Conservation (phyloP, 805 yeast genomes). For the Kuraishia floccosa region DNA sequence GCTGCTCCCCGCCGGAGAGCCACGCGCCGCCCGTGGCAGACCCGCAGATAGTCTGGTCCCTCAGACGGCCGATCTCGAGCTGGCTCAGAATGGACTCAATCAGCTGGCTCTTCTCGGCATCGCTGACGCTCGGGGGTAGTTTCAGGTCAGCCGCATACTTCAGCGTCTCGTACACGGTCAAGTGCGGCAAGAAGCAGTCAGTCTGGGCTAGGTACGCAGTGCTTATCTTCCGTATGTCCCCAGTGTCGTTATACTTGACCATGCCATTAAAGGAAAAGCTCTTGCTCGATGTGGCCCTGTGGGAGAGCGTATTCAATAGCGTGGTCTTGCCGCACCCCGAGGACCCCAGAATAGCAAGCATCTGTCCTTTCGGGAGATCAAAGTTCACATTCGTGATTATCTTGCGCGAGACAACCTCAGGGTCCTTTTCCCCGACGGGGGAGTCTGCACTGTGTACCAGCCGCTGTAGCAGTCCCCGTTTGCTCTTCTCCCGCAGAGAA, state of each 20-base stretch:
- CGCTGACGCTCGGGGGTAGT: conserved; percentile 27
- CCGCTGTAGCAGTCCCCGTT: neutral
- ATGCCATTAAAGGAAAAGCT: conserved; percentile 30
- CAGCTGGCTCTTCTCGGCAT: conserved; percentile 28
- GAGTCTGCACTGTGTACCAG: neutral
- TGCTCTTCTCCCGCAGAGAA: neutral
- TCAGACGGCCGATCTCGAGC: conserved; percentile 44
- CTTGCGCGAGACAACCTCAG: conserved; percentile 9
- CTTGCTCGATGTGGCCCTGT: conserved; percentile 26
- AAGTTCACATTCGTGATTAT: conserved; percentile 40
- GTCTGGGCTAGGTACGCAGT: conserved; percentile 55
- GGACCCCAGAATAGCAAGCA: conserved; percentile 69
- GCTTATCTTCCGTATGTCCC: conserved; percentile 12
- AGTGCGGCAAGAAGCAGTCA: conserved; percentile 51
- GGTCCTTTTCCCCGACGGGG: conserved; percentile 4
- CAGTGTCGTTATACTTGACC: conserved; percentile 18
- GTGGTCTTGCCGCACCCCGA: conserved; percentile 77
- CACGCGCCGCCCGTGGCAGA: conserved; percentile 32
- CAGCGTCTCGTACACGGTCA: conserved; percentile 57
- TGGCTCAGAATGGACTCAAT: conserved; percentile 43
- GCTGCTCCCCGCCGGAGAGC: conserved; percentile 67
- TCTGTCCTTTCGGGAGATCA: conserved; percentile 43
- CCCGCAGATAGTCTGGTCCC: conserved; percentile 37
- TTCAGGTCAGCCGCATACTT: conserved; percentile 53
- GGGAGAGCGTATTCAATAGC: conserved; percentile 47